These are phyloP conservation scores for Fusarium kyushuense DNA, from an alignment of 2,329 filamentous ascomycete genomes.

Conservation along the genomic window DNA sequence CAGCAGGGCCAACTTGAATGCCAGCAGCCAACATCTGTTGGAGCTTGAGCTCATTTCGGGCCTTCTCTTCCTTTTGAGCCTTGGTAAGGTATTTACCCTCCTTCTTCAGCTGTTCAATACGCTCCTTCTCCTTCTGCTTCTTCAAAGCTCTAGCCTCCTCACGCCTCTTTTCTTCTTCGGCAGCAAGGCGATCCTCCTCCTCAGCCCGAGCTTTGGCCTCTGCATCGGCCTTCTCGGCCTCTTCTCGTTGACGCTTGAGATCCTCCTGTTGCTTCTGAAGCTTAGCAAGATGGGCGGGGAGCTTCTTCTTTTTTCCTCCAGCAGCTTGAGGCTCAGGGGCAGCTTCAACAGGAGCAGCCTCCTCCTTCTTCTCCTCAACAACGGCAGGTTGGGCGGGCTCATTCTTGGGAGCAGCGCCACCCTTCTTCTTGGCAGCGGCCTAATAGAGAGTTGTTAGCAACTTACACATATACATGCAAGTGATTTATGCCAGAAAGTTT, in stretches of 20 bases:
- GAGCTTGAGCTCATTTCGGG: conserved; percentile 80
- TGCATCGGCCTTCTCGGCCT: conserved; percentile 69
- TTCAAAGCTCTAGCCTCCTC: conserved; percentile 81
- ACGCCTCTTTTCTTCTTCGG: conserved; percentile 75
- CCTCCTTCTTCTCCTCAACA: conserved; percentile 74
- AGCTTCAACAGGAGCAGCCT: conserved; percentile 60
- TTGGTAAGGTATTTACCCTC: conserved; percentile 89
- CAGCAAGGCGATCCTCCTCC: conserved; percentile 72
- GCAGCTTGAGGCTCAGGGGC: conserved; percentile 51
- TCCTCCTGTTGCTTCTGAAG: conserved; percentile 89
- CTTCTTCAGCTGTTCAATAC: conserved; percentile 87
- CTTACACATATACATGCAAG: neutral
- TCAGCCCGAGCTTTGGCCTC: conserved; percentile 75
- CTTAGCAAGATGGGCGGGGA: conserved; percentile 78
- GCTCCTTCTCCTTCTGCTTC: conserved; percentile 89
- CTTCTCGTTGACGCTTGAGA: conserved; percentile 73
- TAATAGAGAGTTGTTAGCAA: conserved; percentile 38
- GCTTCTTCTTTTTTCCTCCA: conserved; percentile 85
- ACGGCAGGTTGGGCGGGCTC: conserved; percentile 50
- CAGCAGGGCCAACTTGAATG: conserved; percentile 75
- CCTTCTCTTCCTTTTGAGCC: conserved; percentile 85
- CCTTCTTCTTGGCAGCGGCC: conserved; percentile 85
- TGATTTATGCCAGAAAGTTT: neutral
- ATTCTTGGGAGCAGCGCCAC: conserved; percentile 50
- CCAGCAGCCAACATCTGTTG: conserved; percentile 87